Conservation (phyloP, 2,329 filamentous ascomycete genomes). For the Aureobasidium zeae region DNA sequence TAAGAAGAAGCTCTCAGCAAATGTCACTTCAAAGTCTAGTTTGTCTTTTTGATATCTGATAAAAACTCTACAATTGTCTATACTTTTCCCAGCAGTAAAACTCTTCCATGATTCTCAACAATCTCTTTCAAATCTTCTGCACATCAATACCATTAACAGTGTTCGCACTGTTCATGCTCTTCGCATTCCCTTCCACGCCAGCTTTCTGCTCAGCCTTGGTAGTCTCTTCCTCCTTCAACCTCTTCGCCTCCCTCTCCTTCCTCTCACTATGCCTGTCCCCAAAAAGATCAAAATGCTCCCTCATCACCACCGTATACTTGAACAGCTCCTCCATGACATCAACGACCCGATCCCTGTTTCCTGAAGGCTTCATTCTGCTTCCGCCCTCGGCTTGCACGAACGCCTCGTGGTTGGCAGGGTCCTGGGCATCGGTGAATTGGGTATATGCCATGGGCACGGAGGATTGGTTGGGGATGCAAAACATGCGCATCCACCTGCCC, state of each 20-base stretch:
- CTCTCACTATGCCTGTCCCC: constrained; percentile 55
- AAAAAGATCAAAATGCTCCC: constrained; percentile 52
- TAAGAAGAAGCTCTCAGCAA: no score
- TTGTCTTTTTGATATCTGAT: no score
- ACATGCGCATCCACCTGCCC: constrained; percentile 63
- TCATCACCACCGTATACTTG: constrained; percentile 58
- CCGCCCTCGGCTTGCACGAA: constrained; percentile 30
- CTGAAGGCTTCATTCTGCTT: constrained; percentile 45
- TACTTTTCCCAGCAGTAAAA: no score
- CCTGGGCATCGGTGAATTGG: constrained; percentile 46
- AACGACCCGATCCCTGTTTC: constrained; percentile 51
- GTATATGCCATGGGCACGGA: constrained; percentile 56
- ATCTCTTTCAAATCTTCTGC: background rate
- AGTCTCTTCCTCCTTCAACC: constrained; percentile 8
- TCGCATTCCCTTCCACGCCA: background rate
- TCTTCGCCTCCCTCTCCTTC: constrained; percentile 31
- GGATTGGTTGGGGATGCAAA: constrained; percentile 56
- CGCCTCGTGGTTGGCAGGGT: constrained; percentile 23
- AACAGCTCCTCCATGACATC: constrained; percentile 64
- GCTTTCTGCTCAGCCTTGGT: constrained; percentile 2
- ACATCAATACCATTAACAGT: constrained; percentile 6
- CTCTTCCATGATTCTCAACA: no score
- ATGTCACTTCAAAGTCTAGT: no score
- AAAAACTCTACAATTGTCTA: no score
- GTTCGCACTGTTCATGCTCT: constrained; percentile 1